Conservation (phyloP, 1,284 basidiomycete genomes). For the Cryptococcus hybrid region DNA sequence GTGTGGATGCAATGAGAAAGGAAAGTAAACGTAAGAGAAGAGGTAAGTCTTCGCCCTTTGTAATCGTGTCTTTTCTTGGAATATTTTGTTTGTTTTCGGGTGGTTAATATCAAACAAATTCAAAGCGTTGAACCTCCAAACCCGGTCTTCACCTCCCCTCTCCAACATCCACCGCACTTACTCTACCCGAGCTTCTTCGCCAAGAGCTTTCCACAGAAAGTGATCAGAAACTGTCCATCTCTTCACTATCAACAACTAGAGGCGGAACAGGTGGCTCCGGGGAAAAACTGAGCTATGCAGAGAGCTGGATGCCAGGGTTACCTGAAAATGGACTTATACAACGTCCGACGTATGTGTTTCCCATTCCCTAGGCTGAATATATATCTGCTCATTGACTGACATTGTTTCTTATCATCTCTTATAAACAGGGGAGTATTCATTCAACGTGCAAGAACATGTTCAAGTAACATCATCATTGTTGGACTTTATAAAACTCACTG, state of each 20-base stretch:
- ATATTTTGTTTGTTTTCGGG: too few relatives aligned
- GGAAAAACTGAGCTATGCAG: conserved; percentile 22
- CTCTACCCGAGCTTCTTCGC: not conserved
- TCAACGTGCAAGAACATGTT: not conserved
- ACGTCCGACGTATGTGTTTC: conserved; percentile 10
- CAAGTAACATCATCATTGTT: conserved; percentile 37
- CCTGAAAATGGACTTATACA: conserved; percentile 39
- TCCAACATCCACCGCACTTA: conserved; percentile 6
- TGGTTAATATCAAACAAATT: not conserved
- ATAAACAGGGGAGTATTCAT: not conserved
- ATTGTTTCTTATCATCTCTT: too few relatives aligned
- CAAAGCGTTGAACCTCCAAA: not conserved
- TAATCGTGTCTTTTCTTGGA: not conserved
- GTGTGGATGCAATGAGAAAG: conserved; percentile 16
- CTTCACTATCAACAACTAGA: not conserved
- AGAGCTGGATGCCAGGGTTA: conserved; percentile 33
- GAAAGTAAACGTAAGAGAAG: conserved; percentile 28
- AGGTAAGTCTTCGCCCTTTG: conserved; percentile 12
- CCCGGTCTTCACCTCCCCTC: conserved; percentile 10
- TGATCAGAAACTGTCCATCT: conserved; percentile 3
- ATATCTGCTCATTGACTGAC: too few relatives aligned
- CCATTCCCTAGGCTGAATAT: too few relatives aligned
- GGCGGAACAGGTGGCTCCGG: not conserved
- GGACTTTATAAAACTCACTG: conserved; percentile 46
- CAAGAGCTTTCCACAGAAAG: not conserved